These are phyloP conservation scores for Pseudopyrenochaeta lycopersici DNA, from an alignment of 2,329 filamentous ascomycete species.

Conservation along the genomic window DNA sequence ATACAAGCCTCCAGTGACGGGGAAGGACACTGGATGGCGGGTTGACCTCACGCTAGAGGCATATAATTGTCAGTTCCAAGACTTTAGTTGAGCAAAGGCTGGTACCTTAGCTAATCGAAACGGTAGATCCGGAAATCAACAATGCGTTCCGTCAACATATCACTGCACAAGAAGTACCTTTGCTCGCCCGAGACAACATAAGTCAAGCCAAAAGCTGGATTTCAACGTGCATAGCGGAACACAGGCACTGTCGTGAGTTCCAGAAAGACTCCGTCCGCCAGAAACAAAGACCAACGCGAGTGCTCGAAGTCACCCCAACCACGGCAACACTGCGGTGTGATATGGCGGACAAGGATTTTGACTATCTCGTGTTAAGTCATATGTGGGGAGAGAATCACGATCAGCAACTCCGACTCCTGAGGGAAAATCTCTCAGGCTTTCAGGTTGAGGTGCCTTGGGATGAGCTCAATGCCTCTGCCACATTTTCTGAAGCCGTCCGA, in stretches of 20 bases:
- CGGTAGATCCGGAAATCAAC: no score
- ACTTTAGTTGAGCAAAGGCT: no score
- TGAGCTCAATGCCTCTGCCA: constrained; percentile 3
- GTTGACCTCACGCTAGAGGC: no score
- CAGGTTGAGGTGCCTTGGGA: constrained; percentile 1
- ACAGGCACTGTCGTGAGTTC: constrained; percentile 8
- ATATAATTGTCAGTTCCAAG: no score
- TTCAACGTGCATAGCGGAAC: constrained; percentile 1
- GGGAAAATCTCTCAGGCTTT: background rate
- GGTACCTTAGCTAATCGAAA: no score
- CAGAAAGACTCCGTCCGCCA: constrained; percentile 1
- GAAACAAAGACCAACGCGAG: constrained; percentile 8
- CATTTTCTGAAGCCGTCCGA: constrained; percentile 23
- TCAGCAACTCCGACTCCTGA: background rate
- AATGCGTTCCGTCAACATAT: constrained; percentile 11
- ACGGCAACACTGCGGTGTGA: constrained; percentile 6
- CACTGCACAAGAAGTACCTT: background rate
- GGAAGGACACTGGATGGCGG: no score
- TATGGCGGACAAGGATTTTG: constrained; percentile 1
- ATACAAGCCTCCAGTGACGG: no score
- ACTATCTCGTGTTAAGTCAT: constrained; percentile 16
- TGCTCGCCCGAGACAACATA: constrained; percentile 7
- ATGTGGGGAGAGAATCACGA: constrained; percentile 10
- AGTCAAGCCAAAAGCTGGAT: constrained; percentile 10
- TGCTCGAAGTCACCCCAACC: constrained; percentile 2